Percentiles rank a stretch among this genome's conserved stretches.
These are phyloP conservation scores for Wickerhamiella spandovensis DNA, from an alignment of 805 yeast species.

Conservation along the genomic window DNA sequence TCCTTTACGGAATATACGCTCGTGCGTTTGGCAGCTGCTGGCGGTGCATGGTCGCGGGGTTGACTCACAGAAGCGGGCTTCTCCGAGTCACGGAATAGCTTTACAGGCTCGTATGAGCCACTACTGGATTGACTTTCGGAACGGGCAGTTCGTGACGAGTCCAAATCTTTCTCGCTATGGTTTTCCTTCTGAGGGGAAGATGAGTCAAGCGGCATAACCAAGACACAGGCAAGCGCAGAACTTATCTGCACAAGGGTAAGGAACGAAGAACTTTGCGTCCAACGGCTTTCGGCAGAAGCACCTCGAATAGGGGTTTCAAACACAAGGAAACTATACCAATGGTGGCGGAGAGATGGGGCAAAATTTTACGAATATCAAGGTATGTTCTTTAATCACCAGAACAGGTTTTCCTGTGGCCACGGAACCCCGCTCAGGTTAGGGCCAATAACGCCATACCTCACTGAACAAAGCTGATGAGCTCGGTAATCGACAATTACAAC, in stretches of 20 bases:
- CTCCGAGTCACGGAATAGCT: neutral
- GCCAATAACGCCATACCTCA: neutral
- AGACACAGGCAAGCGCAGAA: neutral
- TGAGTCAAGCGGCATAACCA: neutral
- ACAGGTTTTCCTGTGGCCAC: neutral
- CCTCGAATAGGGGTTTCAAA: neutral
- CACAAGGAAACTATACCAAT: no score
- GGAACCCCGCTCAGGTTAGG: neutral
- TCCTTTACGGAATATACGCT: conserved; percentile 19
- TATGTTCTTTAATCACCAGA: neutral
- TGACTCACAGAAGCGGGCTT: neutral
- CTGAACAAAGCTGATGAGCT: neutral
- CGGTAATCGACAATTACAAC: no score
- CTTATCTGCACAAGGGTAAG: neutral
- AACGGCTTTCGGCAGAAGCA: neutral
- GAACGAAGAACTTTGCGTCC: neutral
- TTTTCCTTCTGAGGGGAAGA: neutral
- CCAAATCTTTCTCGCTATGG: neutral
- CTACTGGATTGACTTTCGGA: neutral
- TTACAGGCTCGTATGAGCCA: neutral
- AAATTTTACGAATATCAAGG: no score
- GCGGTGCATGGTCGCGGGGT: neutral
- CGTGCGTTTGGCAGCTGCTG: neutral
- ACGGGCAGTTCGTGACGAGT: neutral
- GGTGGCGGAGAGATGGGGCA: no score